A percentile compares a stretch with the other conserved stretches of the same genome.
Conservation (phyloP, 1,139 yeast genomes). For the Magnusiomyces fungicola region DNA sequence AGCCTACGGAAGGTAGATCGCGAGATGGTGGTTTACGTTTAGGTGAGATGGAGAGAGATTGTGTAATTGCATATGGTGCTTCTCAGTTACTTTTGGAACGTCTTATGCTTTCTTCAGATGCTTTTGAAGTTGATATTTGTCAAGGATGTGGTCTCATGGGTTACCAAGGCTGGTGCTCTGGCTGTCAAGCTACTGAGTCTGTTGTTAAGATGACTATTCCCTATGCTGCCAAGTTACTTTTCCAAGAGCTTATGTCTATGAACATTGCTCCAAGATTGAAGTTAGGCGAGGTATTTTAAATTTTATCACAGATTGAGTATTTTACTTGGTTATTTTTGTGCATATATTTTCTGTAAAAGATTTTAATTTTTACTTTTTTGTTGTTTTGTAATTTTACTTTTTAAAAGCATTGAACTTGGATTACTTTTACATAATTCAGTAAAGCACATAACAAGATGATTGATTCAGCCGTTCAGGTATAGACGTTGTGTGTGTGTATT, state of each 20-base stretch:
- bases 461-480: too few species aligned
- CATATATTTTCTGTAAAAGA: too few species aligned
- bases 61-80: constrained; percentile 99
- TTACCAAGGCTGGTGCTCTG: constrained; percentile 93
- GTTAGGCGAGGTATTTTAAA: constrained; percentile 68
- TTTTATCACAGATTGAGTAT: too few species aligned
- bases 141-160: constrained; percentile 97
- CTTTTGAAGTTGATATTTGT: constrained; percentile 94
- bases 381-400: too few species aligned
- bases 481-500: too few species aligned
- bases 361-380: too few species aligned
- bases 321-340: too few species aligned
- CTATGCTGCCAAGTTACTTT: constrained; percentile 89
- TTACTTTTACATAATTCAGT: too few species aligned
- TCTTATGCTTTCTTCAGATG: constrained; percentile 94
- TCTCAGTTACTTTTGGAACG: constrained; percentile 90
- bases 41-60: constrained; percentile 99
- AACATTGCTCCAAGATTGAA: constrained; percentile 93
- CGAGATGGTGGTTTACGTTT: constrained; percentile 98
- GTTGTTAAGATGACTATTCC: constrained; percentile 95
- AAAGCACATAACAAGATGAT: too few species aligned
- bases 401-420: too few species aligned
- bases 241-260: constrained; percentile 95
- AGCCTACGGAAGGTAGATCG: constrained; percentile 98
- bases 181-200: constrained; percentile 82